Base-by-base conservation (phyloP, 345 rosid species). In the Laguncularia racemosa region DNA sequence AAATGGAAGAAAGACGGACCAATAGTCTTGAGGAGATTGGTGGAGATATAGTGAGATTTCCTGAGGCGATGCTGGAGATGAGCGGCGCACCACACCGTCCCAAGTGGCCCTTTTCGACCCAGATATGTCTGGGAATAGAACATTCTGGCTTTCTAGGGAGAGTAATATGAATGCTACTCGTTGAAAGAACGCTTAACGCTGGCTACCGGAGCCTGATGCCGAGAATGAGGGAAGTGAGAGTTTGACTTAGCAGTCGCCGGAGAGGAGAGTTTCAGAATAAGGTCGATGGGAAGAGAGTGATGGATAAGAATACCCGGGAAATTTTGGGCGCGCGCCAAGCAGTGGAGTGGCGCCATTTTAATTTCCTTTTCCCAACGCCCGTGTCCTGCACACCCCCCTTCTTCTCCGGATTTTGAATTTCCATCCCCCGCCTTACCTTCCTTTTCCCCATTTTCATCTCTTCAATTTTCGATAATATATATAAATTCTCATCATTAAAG, bases 11-110 rank as follows among this genome's bases (percentile, higher is more conserved):
- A 14, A 51, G 14, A 73, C 81, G 5, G 33, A 84, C 97, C 87
- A 46, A 86, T 89, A 6, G 81, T 79, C 64, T 84, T 21, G 64
- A 77, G 63, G 70, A 90, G 83, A 69, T 83, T 76, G 2, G 90
- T 80, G 75, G 93, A 60, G 44, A 82, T 72, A 65, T 90, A 87
- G 51, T 90, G 95, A 63, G 91, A 83, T 64, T 90, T 90, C 70
- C 75, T 81, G 66, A 87, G 89, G 46, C 86, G 79, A 65, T 83
- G 76, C 62, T 90, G 92, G 19, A 83, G 73, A 66, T 90, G 97
- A 56, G 91, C 95, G 21, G 97, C 95, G 63, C 81, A 80, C 97
- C 97, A 90, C 0, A 87, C 95, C 0, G 91, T 83, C 1, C 97
- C 93, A 16, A 87, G 65, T 1, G 89, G 90, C 3, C 86, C 88